phyloP scores from a whole-genome alignment of 352 stramenopile species.

The Lagenidium giganteum region DNA sequence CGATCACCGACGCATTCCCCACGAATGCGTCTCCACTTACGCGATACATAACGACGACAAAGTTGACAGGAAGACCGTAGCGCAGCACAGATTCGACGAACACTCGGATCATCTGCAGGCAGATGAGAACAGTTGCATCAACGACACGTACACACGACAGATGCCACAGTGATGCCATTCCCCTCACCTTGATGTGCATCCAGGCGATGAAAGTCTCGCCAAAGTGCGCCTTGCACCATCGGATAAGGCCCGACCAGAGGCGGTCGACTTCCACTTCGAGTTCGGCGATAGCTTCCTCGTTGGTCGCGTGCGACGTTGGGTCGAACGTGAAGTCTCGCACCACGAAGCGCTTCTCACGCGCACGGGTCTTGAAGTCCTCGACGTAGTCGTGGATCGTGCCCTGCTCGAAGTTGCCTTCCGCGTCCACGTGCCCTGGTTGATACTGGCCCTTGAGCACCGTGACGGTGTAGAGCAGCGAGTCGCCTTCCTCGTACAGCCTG shows the following conservation, averaged over 20 bases:
- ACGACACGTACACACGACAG: background rate
- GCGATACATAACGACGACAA: slow-evolving; percentile 73
- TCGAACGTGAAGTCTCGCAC: slow-evolving; percentile 91
- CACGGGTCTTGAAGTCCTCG: slow-evolving; percentile 88
- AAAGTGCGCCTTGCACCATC: slow-evolving; percentile 97
- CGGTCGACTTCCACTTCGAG: slow-evolving; percentile 88
- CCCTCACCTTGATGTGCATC: slow-evolving; percentile 97
- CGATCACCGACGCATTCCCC: background rate
- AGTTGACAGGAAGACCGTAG: slow-evolving; percentile 96
- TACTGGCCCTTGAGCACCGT: slow-evolving; percentile 94
- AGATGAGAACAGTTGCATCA: background rate
- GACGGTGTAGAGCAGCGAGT: slow-evolving; percentile 90
- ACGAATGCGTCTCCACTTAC: no score
- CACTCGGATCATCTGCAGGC: slow-evolving; percentile 80
- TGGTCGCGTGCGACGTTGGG: slow-evolving; percentile 71
- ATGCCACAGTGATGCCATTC: background rate
- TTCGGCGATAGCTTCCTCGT: slow-evolving; percentile 75
- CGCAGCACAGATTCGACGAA: slow-evolving; percentile 97
- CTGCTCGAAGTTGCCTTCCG: slow-evolving; percentile 82
- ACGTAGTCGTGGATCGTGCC: slow-evolving; percentile 91
- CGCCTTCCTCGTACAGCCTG: slow-evolving; percentile 87
- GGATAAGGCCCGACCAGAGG: slow-evolving; percentile 89
- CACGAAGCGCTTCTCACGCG: slow-evolving; percentile 90
- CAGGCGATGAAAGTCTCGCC: slow-evolving; percentile 95
- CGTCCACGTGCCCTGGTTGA: slow-evolving; percentile 65